Conservation (phyloP, 495 filamentous ascomycete genomes). For the Hyaloscypha hepaticicola region DNA sequence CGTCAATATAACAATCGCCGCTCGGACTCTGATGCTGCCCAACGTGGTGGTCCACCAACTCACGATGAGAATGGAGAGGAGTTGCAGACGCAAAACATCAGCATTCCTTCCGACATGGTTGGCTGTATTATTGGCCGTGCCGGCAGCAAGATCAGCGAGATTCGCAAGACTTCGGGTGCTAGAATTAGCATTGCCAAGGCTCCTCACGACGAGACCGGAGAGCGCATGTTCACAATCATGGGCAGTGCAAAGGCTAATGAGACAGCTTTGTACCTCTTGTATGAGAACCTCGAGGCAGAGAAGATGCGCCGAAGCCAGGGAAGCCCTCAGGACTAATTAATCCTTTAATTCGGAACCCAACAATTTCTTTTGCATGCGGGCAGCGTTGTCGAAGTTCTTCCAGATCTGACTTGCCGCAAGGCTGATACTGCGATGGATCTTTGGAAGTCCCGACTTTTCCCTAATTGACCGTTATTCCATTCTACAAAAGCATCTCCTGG, state of each 20-base stretch:
- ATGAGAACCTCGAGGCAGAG: slow-evolving; percentile 98
- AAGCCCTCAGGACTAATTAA: slow-evolving; percentile 60
- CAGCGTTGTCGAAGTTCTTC: slow-evolving; percentile 34
- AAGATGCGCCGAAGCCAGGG: slow-evolving; percentile 90
- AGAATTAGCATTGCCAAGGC: slow-evolving; percentile 98
- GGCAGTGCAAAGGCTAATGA: slow-evolving; percentile 89
- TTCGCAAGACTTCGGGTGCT: slow-evolving; percentile 91
- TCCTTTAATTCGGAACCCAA: slow-evolving; percentile 24
- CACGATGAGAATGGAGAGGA: slow-evolving; percentile 95
- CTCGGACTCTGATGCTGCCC: slow-evolving; percentile 74
- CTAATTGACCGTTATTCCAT: slow-evolving; percentile 30
- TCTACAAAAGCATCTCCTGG: slow-evolving; percentile 35
- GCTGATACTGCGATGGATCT: slow-evolving; percentile 48
- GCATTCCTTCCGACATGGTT: slow-evolving; percentile 98
- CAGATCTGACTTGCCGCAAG: slow-evolving; percentile 60
- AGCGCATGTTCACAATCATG: slow-evolving; percentile 99
- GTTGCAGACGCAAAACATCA: slow-evolving; percentile 98
- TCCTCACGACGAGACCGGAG: slow-evolving; percentile 93
- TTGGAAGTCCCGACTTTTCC: slow-evolving; percentile 26
- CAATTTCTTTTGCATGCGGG: slow-evolving; percentile 34
- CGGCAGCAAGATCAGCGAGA: slow-evolving; percentile 96
- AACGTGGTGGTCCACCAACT: slow-evolving; percentile 71
- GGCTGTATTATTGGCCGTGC: slow-evolving; percentile 96
- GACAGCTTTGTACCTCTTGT: slow-evolving; percentile 90
- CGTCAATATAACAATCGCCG: slow-evolving; percentile 65